Evolutionary conservation across 768 basidiomycete species (phyloP).

Genomic region (Lenzites betulinus): DNA sequence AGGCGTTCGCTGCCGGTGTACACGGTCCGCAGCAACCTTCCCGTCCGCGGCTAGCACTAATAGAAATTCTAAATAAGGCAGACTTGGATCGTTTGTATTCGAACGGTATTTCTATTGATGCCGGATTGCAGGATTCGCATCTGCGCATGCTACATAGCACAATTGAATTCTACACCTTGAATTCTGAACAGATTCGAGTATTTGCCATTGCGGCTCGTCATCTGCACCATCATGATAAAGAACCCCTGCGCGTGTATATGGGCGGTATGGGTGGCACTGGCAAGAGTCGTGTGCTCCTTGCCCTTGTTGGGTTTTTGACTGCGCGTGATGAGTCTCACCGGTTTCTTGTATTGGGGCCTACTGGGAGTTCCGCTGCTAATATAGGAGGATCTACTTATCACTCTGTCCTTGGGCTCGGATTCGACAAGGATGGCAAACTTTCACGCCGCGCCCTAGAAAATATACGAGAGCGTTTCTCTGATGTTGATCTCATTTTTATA

Average conservation of each 20-base stretch:
- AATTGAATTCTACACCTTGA: neutral
- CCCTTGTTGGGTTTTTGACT: conserved; percentile 20
- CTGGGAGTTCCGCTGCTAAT: conserved; percentile 16
- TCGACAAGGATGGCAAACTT: neutral
- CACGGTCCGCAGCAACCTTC: too few species aligned
- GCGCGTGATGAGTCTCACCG: conserved; percentile 13
- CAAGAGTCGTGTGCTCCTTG: conserved; percentile 20
- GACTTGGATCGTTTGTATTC: too few species aligned
- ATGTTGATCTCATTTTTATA: neutral
- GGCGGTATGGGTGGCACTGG: conserved; percentile 23
- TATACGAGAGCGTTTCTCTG: neutral
- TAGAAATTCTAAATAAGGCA: too few species aligned
- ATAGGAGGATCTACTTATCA: conserved; percentile 29
- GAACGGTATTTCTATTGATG: neutral
- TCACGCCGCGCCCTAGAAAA: neutral
- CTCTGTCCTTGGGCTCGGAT: neutral
- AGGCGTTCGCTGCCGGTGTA: too few species aligned
- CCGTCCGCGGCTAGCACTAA: too few species aligned
- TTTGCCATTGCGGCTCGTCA: neutral
- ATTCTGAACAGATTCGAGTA: neutral
- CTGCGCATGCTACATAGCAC: neutral
- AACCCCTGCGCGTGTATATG: conserved; percentile 17
- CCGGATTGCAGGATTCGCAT: neutral
- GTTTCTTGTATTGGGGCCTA: conserved; percentile 28
- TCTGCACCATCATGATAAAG: neutral